Conservation (phyloP, 768 basidiomycete species). For the Sarcomyxa edulis region DNA sequence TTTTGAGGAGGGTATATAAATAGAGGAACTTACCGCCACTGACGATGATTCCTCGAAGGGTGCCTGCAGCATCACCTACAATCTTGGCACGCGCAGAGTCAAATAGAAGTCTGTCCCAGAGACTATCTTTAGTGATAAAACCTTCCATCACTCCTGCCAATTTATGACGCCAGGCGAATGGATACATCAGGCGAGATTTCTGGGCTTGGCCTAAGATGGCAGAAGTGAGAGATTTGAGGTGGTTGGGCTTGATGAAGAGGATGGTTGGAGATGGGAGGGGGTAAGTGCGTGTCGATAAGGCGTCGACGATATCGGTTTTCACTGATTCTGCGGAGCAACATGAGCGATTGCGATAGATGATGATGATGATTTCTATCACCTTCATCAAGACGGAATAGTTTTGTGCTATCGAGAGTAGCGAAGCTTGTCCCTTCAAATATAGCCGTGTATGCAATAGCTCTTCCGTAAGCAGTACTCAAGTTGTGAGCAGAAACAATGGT, state of each 20-base stretch:
- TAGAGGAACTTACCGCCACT: slow-evolving; percentile 53
- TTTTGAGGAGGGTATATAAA: neutral
- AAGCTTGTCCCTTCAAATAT: slow-evolving; percentile 72
- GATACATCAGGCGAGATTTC: slow-evolving; percentile 47
- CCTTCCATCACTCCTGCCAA: slow-evolving; percentile 63
- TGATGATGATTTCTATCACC: slow-evolving; percentile 22
- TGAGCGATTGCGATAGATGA: neutral
- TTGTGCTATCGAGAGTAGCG: slow-evolving; percentile 55
- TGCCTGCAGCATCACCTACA: slow-evolving; percentile 54
- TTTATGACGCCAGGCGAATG: slow-evolving; percentile 78
- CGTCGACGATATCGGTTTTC: slow-evolving; percentile 37
- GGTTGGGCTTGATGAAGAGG: slow-evolving; percentile 64
- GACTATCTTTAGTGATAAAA: slow-evolving; percentile 66
- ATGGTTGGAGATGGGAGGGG: slow-evolving; percentile 74
- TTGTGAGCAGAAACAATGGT: slow-evolving; percentile 73
- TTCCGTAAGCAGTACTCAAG: slow-evolving; percentile 71
- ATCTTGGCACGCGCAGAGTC: slow-evolving; percentile 56
- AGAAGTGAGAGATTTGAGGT: slow-evolving; percentile 49
- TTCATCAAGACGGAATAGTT: slow-evolving; percentile 40
- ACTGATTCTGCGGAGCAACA: slow-evolving; percentile 11
- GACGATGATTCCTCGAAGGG: slow-evolving; percentile 64
- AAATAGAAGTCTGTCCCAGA: slow-evolving; percentile 84
- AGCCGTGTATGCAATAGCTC: slow-evolving; percentile 77
- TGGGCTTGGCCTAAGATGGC: slow-evolving; percentile 51
- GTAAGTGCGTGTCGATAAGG: slow-evolving; percentile 39